A percentile compares a stretch with the other conserved stretches of the same genome.
Conservation (phyloP, 1,284 basidiomycete species). For the Ustilago hordei region DNA sequence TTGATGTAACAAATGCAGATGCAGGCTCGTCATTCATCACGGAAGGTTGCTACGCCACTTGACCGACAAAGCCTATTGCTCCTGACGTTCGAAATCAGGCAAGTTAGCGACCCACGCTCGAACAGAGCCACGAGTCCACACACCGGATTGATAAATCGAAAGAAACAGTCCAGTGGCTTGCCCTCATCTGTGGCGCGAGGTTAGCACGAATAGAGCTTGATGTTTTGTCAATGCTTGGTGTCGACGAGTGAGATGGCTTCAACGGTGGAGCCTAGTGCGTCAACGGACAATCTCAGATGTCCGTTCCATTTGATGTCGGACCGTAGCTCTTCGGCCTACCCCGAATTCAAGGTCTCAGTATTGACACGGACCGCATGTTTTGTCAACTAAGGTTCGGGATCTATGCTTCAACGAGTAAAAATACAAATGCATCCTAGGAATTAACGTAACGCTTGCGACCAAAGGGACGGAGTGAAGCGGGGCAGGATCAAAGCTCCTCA, state of each 20-base stretch:
- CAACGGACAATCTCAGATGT: not conserved
- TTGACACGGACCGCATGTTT: not conserved
- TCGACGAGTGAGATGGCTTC: not conserved
- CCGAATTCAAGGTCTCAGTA: not conserved
- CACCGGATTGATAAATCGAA: not conserved
- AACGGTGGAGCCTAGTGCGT: too few species aligned
- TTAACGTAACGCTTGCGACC: not conserved
- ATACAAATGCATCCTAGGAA: slow-evolving; percentile 25
- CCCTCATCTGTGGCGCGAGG: slow-evolving; percentile 7
- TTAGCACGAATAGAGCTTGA: not conserved
- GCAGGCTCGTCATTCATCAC: not conserved
- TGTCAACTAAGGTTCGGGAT: not conserved
- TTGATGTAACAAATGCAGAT: not conserved
- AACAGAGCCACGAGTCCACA: not conserved
- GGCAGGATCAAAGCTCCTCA: slow-evolving; percentile 55
- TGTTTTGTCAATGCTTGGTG: not conserved
- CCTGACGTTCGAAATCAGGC: not conserved
- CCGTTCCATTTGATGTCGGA: not conserved
- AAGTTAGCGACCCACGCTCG: not conserved
- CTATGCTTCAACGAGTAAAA: slow-evolving; percentile 16
- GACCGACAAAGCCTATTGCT: slow-evolving; percentile 2
- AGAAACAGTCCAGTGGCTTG: not conserved
- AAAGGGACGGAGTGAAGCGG: not conserved
- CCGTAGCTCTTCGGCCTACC: not conserved
- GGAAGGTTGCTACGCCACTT: not conserved